A percentile compares a stretch with the other conserved stretches of the same genome.
These are phyloP conservation scores for Forsythia suspensa DNA, from an alignment of 257 asterid genomes.

Conservation along the genomic window DNA sequence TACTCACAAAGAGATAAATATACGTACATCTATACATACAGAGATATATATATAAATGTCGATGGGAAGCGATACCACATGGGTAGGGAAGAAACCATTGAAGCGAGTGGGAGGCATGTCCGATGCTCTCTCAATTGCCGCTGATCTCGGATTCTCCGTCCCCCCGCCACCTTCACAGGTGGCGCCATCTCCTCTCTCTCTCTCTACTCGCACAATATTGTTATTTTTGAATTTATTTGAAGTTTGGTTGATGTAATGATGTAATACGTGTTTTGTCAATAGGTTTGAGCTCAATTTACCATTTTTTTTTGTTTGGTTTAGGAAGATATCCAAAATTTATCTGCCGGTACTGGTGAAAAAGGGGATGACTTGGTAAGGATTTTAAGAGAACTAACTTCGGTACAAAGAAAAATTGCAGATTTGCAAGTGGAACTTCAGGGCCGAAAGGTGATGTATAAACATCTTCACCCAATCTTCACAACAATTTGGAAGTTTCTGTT, in stretches of 20 bases:
- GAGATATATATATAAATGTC: constrained; percentile 38
- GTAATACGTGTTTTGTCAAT: not conserved
- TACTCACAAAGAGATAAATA: not conserved
- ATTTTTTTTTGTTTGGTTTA: constrained; percentile 31
- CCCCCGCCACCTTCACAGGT: constrained; percentile 81
- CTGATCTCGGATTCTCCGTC: constrained; percentile 82
- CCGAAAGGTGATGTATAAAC: constrained; percentile 63
- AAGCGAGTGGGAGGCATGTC: constrained; percentile 93
- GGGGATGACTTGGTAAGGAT: constrained; percentile 88
- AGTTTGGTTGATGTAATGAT: constrained; percentile 9
- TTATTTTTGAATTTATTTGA: not conserved
- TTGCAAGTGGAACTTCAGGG: constrained; percentile 99
- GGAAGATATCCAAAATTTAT: constrained; percentile 74
- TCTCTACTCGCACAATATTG: not conserved
- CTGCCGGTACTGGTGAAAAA: constrained; percentile 56
- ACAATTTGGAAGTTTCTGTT: constrained; percentile 7
- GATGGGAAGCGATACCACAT: constrained; percentile 69
- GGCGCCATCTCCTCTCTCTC: not conserved
- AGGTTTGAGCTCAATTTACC: not conserved
- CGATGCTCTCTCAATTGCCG: constrained; percentile 89
- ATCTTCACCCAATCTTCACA: constrained; percentile 7
- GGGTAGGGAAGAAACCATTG: constrained; percentile 91
- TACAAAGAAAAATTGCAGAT: constrained; percentile 90
- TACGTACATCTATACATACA: not conserved
- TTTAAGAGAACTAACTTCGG: constrained; percentile 83